Base-by-base conservation (phyloP, 2,329 filamentous ascomycete genomes). In the Xylaria sp. region DNA sequence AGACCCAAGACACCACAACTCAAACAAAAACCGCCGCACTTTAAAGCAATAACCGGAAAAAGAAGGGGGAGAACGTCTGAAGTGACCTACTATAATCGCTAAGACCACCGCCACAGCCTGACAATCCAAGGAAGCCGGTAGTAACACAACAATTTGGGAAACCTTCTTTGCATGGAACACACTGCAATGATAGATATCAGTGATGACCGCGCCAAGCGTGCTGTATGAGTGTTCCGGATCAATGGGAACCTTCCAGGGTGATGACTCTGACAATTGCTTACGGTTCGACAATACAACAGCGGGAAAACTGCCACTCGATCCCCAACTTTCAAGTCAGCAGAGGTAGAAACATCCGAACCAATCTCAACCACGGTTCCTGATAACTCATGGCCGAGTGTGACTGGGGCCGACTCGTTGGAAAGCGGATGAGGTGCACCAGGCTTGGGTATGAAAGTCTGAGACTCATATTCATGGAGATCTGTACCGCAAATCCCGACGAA, bases 321-420 rank as follows among this genome's bases (percentile, higher is more conserved):
- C 1, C 89, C 89, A 1, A 85, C 76, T 52, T 83, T 80, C 57
- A 90, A 79, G 10, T 76, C 76, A 0, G 74, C 78, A 23, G 23
- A 32, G n/a, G 4, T 8, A n/a, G 63, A n/a, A 1, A 89, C 84
- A 0, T 80, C 82, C 0, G 81, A 74, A 0, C 89, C 89, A n/a
- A 91, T 79, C 72, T 90, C 87, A 12, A 84, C 82, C 39, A 92
- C 81, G 1, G 84, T 83, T 12, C 89, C 90, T 3, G 84, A 87
- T 77, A 91, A 89, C 75, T 92, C 90, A 74, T 92, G 90, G 32
- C 90, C 90, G 10, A 91, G 81, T 0, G 84, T 89, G 10, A 91
- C 82, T 3, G 89, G 90, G 44, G 88, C 82, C 0, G 81, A 82
- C 66, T 87, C 87, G 39, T 84, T 81, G 0, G 89, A 91, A 25